phyloP scores from a whole-genome alignment of 257 asterid genomes.

The Euphrasia confusa region DNA sequence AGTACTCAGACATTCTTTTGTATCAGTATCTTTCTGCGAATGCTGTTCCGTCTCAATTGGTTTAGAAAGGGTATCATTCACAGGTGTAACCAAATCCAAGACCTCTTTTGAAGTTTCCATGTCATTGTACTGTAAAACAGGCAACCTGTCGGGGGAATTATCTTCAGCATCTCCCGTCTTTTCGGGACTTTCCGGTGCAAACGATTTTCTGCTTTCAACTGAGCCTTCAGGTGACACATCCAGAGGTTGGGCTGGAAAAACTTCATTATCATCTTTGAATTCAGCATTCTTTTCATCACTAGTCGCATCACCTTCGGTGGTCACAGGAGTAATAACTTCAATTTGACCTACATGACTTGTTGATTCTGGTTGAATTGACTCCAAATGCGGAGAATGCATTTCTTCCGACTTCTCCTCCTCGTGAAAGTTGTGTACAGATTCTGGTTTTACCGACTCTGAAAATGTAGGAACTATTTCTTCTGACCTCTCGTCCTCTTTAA shows the following conservation, averaged over 20 bases:
- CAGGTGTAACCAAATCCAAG: slow-evolving; percentile 31
- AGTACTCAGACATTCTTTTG: slow-evolving; percentile 33
- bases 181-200: slow-evolving; percentile 39
- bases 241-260: slow-evolving; percentile 34
- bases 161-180: slow-evolving; percentile 38
- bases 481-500: slow-evolving; percentile 30
- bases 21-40: slow-evolving; percentile 31
- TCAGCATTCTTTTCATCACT: slow-evolving; percentile 28
- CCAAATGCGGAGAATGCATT: slow-evolving; percentile 29
- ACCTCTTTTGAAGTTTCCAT: slow-evolving; percentile 34
- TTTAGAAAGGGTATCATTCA: slow-evolving; percentile 30
- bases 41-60: slow-evolving; percentile 29
- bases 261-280: slow-evolving; percentile 33
- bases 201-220: slow-evolving; percentile 30
- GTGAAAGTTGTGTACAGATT: slow-evolving; percentile 29
- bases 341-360: slow-evolving; percentile 30
- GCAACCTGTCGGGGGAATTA: slow-evolving; percentile 30
- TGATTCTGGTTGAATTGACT: slow-evolving; percentile 31
- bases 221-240: slow-evolving; percentile 30
- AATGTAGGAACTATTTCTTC: slow-evolving; percentile 32
- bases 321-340: slow-evolving; percentile 26
- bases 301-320: slow-evolving; percentile 24
- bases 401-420: slow-evolving; percentile 34
- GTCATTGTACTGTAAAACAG: slow-evolving; percentile 27
- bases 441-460: slow-evolving; percentile 27